Conservation (phyloP, 345 rosid species). For the Eucalyptus erythrocorys region DNA sequence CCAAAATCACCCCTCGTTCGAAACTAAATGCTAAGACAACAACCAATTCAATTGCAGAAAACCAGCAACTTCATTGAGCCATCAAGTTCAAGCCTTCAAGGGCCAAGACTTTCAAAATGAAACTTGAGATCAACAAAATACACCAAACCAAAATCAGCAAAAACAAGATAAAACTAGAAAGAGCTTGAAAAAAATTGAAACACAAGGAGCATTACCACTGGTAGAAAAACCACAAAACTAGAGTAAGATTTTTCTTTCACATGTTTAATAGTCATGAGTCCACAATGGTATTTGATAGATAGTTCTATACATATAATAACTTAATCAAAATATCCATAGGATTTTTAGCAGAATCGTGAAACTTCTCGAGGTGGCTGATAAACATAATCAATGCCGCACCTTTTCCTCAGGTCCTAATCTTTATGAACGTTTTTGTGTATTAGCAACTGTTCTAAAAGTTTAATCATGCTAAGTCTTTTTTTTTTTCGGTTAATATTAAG, state of each 20-base stretch:
- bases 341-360: not conserved
- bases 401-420: not conserved
- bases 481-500: not conserved
- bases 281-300: not conserved
- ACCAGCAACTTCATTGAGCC: not conserved
- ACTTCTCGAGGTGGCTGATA: not conserved
- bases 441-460: not conserved
- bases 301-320: not conserved
- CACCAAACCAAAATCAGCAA: not conserved
- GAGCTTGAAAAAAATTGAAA: not conserved
- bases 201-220: not conserved
- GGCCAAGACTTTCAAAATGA: not conserved
- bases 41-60: not conserved
- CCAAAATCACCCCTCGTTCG: not conserved
- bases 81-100: not conserved
- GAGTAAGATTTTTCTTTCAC: not conserved
- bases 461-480: too few species aligned
- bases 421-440: rapidly evolving
- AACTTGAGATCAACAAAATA: not conserved
- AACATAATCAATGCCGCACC: not conserved
- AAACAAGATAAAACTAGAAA: not conserved
- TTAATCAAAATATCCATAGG: not conserved
- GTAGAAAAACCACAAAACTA: not conserved
- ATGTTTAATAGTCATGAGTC: not conserved
- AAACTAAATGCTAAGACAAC: not conserved